Conservation (phyloP, 768 basidiomycete species). For the Phanerochaete carnosa region DNA sequence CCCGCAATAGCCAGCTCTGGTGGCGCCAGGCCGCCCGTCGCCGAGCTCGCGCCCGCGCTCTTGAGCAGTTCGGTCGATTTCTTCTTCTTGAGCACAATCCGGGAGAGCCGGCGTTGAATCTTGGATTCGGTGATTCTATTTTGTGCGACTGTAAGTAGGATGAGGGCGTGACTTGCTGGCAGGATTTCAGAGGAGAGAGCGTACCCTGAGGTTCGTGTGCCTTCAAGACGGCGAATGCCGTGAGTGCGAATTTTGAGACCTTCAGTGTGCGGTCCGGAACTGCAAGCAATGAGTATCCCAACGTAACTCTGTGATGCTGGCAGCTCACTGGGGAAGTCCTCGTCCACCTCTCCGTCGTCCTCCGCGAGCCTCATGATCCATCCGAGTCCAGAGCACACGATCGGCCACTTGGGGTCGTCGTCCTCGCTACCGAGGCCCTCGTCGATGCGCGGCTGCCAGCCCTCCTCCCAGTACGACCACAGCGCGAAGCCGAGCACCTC, state of each 20-base stretch:
- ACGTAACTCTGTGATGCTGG: neutral
- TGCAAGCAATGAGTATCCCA: slow-evolving; percentile 28
- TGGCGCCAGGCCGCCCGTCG: slow-evolving; percentile 33
- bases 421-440: slow-evolving; percentile 58
- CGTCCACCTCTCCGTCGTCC: slow-evolving; percentile 97
- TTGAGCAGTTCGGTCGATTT: slow-evolving; percentile 47
- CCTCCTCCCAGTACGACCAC: slow-evolving; percentile 92
- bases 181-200: slow-evolving; percentile 17
- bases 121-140: slow-evolving; percentile 77
- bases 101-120: slow-evolving; percentile 80
- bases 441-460: slow-evolving; percentile 73
- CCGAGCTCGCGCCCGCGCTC: neutral
- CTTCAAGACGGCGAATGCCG: slow-evolving; percentile 85
- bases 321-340: slow-evolving; percentile 91
- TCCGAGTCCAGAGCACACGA: slow-evolving; percentile 68
- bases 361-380: slow-evolving; percentile 96
- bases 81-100: slow-evolving; percentile 59
- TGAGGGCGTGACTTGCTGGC: neutral
- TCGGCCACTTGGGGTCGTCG: slow-evolving; percentile 57
- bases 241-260: slow-evolving; percentile 85
- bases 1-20: slow-evolving; percentile 36
- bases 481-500: slow-evolving; percentile 93
- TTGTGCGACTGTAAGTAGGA: slow-evolving; percentile 50
- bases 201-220: slow-evolving; percentile 68
- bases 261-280: slow-evolving; percentile 88